A percentile compares a stretch with the other conserved stretches of the same genome.
Conservation (phyloP, 2,329 filamentous ascomycete genomes). For the Endocalyx cinctus region DNA sequence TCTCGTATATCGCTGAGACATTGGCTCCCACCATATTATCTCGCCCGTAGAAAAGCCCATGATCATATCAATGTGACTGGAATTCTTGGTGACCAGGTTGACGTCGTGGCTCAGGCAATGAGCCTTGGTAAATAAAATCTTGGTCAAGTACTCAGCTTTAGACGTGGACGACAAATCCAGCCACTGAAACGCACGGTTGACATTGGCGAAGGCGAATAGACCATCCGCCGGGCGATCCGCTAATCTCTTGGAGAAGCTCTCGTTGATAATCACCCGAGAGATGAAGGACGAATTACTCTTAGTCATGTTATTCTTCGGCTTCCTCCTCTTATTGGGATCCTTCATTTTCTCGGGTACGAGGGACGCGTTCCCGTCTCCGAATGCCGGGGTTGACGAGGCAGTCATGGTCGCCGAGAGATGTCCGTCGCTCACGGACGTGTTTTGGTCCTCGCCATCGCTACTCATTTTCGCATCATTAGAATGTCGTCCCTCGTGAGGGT, state of each 20-base stretch:
- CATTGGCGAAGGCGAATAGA: conserved; percentile 87
- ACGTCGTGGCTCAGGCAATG: conserved; percentile 94
- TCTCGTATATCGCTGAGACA: conserved; percentile 90
- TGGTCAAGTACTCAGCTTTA: conserved; percentile 87
- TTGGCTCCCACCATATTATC: conserved; percentile 97
- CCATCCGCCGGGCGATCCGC: conserved; percentile 74
- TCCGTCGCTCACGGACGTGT: conserved; percentile 49
- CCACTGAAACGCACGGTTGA: conserved; percentile 96
- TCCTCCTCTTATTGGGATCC: conserved; percentile 75
- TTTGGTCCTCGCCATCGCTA: conserved; percentile 51
- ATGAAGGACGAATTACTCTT: conserved; percentile 99
- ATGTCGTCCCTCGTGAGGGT: conserved; percentile 54
- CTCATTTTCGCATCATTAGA: conserved; percentile 57
- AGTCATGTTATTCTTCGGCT: conserved; percentile 96
- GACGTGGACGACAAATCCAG: conserved; percentile 75
- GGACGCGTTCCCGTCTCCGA: conserved; percentile 80
- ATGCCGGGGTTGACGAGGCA: conserved; percentile 56
- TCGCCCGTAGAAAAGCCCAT: conserved; percentile 96
- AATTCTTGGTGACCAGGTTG: conserved; percentile 74
- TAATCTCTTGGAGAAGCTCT: conserved; percentile 72
- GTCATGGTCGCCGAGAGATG: conserved; percentile 34
- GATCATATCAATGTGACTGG: conserved; percentile 79
- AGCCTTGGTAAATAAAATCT: conserved; percentile 94
- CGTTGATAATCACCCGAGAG: conserved; percentile 90
- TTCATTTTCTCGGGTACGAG: conserved; percentile 61